Evolutionary conservation across 345 rosid species (phyloP), one percentile per base, ranked within the genome.

Genomic region (Sisymbrium altissimum): DNA sequence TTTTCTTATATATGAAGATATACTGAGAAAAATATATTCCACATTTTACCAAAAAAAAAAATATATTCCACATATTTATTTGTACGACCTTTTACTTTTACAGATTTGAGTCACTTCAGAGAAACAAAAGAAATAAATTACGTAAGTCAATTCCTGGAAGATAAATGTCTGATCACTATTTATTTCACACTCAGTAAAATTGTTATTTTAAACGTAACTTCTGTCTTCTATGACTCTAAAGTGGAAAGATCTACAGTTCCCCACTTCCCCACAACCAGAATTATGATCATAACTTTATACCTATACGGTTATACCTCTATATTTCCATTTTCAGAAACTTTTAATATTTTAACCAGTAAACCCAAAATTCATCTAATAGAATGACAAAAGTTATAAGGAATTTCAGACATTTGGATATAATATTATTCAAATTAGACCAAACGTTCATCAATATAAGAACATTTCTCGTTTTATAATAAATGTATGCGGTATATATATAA

Each of bases 111-210:
- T 77, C 72, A 70, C 76, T 77, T 70, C 72, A 58, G 11, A 40
- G 56, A 46, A 64, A 30, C 64, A 63, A 69, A 54, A 76, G 44
- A 62, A 76, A 61, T 76, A 68, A 75, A 76, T 49, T 18, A 64
- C 71, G 30, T 53, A 76, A 70, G 71, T 76, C 75, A 76, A 48
- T 63, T 76, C 56, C 61, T 27, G 66, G 71, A 70, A 64, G 80
- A 70, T 70, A 71, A 65, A 71, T 77, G 80, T 77, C 80, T 77
- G 62, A 77, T 77, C 76, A 65, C 76, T 63, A 77, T 70, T 77
- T 55, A 77, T 70, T 77, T 77, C 76, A 57, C 72, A 70, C 23
- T 56, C 62, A 48, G 76, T 77, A 64, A 56, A 64, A 38, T 52
- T 40, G 70, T 53, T 75, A 55, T 54, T 53, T 69, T 9, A 44